A percentile compares a stretch with the other conserved stretches of the same genome.
Evolutionary conservation across 768 basidiomycete genomes (phyloP).

Genomic region (Agaricus blazei): DNA sequence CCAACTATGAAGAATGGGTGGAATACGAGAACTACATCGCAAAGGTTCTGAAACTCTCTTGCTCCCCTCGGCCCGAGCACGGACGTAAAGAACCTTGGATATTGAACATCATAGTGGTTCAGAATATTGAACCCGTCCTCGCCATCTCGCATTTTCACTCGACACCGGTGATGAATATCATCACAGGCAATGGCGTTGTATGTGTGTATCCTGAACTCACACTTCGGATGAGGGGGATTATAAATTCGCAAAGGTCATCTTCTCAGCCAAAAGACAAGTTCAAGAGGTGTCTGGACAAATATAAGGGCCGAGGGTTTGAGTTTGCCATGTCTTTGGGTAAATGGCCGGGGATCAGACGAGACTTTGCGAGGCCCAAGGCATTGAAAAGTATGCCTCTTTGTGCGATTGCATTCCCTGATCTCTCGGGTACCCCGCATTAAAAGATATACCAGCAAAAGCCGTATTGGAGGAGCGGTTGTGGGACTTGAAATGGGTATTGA

Average conservation of each 20-base stretch:
- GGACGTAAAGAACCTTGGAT: background rate
- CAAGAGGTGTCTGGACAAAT: background rate
- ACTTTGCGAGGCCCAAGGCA: background rate
- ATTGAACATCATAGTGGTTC: slow-evolving; percentile 6
- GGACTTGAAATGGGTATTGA: slow-evolving; percentile 3
- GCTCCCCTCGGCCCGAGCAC: background rate
- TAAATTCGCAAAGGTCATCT: background rate
- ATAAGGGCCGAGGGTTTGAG: slow-evolving; percentile 2
- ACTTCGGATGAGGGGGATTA: background rate
- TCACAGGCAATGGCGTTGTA: slow-evolving; percentile 6
- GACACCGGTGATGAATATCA: slow-evolving; percentile 11
- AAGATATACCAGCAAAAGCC: background rate
- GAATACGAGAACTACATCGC: background rate
- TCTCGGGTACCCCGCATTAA: background rate
- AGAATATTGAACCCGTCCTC: background rate
- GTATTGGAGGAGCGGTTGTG: background rate
- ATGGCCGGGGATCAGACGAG: slow-evolving; percentile 6
- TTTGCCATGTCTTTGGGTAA: slow-evolving; percentile 6
- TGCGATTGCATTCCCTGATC: slow-evolving; percentile 1
- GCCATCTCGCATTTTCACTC: slow-evolving; percentile 10
- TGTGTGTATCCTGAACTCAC: slow-evolving; percentile 10
- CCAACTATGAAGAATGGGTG: background rate
- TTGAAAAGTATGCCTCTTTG: background rate
- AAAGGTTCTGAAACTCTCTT: slow-evolving; percentile 1
- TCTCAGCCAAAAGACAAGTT: background rate